These are phyloP conservation scores for Pythium utonaiense DNA, from an alignment of 352 stramenopile genomes.

Conservation along the genomic window DNA sequence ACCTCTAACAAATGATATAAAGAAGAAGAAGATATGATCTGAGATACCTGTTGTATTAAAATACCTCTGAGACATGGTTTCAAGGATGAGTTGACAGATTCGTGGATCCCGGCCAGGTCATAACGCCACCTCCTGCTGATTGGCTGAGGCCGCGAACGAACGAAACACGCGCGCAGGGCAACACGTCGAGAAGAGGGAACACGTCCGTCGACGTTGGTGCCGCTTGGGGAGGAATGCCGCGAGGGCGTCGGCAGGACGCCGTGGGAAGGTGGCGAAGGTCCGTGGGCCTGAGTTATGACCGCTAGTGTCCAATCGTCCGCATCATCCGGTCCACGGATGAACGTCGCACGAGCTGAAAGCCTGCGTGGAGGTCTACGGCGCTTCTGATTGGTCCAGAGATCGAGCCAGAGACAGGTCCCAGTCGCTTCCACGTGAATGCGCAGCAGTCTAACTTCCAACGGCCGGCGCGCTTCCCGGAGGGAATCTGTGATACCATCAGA, in stretches of 20 bases:
- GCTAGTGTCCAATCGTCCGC: neutral
- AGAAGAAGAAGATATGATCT: too few species aligned
- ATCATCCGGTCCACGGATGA: neutral
- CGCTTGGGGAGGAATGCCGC: too few species aligned
- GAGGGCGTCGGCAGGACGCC: too few species aligned
- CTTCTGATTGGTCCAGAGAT: neutral
- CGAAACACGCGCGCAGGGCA: neutral
- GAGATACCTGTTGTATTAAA: too few species aligned
- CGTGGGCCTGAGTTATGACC: neutral
- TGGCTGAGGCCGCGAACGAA: neutral
- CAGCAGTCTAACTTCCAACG: neutral
- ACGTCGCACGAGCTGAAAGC: neutral
- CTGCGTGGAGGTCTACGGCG: neutral
- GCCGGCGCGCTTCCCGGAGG: neutral
- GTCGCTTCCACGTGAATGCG: conserved; percentile 8
- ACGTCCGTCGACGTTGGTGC: too few species aligned
- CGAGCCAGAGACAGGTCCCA: conserved; percentile 11
- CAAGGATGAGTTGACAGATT: neutral
- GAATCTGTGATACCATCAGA: conserved; percentile 20
- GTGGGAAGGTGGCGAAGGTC: neutral
- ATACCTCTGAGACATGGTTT: conserved; percentile 19
- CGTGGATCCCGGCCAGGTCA: neutral
- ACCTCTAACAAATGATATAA: neutral
- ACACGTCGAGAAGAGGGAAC: too few species aligned
- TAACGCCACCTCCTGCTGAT: neutral